Evolutionary conservation across 306 rosid genomes (phyloP).

Genomic region (Mimosa bimucronata): DNA sequence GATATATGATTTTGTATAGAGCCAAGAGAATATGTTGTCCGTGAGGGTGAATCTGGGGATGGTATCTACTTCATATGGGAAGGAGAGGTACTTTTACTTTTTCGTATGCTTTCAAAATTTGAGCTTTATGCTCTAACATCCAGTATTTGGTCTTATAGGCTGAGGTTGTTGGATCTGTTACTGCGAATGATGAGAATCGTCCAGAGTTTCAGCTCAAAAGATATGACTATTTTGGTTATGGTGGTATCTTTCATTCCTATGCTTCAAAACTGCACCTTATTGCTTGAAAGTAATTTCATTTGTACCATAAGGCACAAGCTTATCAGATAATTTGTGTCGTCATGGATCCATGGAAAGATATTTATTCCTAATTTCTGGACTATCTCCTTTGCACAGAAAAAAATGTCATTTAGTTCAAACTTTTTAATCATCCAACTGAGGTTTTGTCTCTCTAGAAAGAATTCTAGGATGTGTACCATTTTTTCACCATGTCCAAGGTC

Average conservation of each 20-base stretch:
- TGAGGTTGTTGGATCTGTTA: slow-evolving; percentile 63
- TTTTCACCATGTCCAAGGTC: neutral
- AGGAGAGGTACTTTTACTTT: slow-evolving; percentile 71
- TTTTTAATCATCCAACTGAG: slow-evolving; percentile 13
- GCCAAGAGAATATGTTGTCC: slow-evolving; percentile 68
- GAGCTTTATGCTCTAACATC: slow-evolving; percentile 31
- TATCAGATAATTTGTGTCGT: slow-evolving; percentile 22
- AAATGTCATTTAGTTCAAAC: slow-evolving; percentile 16
- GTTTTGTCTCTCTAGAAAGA: slow-evolving; percentile 14
- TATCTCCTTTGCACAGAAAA: slow-evolving; percentile 21
- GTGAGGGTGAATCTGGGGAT: slow-evolving; percentile 75
- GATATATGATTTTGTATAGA: slow-evolving; percentile 49
- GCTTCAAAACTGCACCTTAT: slow-evolving; percentile 23
- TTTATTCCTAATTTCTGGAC: slow-evolving; percentile 10
- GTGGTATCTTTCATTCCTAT: slow-evolving; percentile 44
- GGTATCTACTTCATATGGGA: slow-evolving; percentile 91
- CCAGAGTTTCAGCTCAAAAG: slow-evolving; percentile 74
- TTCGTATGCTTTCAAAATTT: neutral
- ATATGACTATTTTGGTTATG: slow-evolving; percentile 86
- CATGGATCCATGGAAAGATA: neutral
- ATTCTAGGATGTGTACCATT: slow-evolving; percentile 6
- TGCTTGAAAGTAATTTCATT: slow-evolving; percentile 16
- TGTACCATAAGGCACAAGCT: neutral
- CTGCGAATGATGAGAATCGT: slow-evolving; percentile 58
- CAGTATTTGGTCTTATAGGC: slow-evolving; percentile 65